Evolutionary conservation across 2,329 filamentous ascomycete species (phyloP).

Genomic region (Exophiala lecanii-corni): DNA sequence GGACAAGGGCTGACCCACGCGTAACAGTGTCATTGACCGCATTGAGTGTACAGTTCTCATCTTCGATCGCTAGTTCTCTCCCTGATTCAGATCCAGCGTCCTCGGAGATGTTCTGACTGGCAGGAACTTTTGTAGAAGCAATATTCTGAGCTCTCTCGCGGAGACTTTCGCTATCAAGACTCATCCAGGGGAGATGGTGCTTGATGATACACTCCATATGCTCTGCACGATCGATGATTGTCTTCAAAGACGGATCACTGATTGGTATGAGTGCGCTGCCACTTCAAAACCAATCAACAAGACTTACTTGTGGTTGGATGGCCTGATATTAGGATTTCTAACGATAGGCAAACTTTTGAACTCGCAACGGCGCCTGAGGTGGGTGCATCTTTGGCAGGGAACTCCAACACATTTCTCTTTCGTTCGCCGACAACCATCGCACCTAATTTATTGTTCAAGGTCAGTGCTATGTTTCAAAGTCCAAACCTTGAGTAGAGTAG

Average conservation of each 20-base stretch:
- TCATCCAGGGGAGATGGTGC: background rate
- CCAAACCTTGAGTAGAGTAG: too few species aligned
- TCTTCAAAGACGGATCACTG: background rate
- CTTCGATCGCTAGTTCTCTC: background rate
- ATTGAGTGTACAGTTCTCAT: background rate
- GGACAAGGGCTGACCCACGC: background rate
- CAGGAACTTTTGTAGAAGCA: background rate
- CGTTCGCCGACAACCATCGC: conserved; percentile 1
- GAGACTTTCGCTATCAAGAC: background rate
- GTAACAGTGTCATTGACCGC: background rate
- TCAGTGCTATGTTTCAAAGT: too few species aligned
- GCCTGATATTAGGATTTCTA: background rate
- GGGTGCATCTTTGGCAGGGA: background rate
- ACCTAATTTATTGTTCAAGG: too few species aligned
- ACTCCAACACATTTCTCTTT: conserved; percentile 2
- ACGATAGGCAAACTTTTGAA: background rate
- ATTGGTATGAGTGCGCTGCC: background rate
- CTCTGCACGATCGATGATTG: background rate
- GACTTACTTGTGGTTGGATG: background rate
- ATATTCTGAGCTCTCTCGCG: background rate
- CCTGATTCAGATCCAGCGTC: background rate
- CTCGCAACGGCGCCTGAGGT: background rate
- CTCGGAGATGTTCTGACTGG: too few species aligned
- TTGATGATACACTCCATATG: background rate
- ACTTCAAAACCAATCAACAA: background rate